Evolutionary conservation across 2,329 filamentous ascomycete species (phyloP), one percentile per base, ranked within the genome.

Genomic region (Ceratocystis smalleyi): DNA sequence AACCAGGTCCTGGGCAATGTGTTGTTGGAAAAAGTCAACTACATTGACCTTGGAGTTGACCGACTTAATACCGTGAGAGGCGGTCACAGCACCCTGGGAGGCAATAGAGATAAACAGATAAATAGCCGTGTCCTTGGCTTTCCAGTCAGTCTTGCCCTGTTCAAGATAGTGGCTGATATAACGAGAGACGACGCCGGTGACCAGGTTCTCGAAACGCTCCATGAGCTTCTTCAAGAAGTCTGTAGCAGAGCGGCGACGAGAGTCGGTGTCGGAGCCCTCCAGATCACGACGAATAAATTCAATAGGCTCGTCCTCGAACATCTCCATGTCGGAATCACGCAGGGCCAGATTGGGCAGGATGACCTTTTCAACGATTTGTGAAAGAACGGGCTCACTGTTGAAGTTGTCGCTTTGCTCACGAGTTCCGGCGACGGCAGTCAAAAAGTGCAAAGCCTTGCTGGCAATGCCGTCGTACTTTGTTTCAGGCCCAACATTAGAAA

Each of bases 251-350:
- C 94, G 83, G 69, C 94, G 82, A 71, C 94, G 82, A 1, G 94
- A 99, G 73, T 97, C 94, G 64, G 88, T 95, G 74, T 99, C 94
- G 1, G 94, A 96, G 5, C 94, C 94, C 74, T 99, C 94, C 59
- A 99, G 79, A 74, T 99, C 94, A 70, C 91, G 83, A 68, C 94
- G 83, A 71, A 99, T 99, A 72, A 95, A 99, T 74, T 99, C 94
- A 69, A 99, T 99, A 0, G 94, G 94, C 77, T 99, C 95, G 72
- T 99, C 95, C 73, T 99, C 94, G 70, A 99, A 97, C 69, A 96
- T 81, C 73, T 99, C 94, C 64, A 96, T 82, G 69, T 99, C 95
- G 0, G 91, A 94, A 71, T 96, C 94, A 69, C 95, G 85, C 67
- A 99, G 78, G 17, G 88, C 87, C 66, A 99, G 84, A 71, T 99